Conservation (phyloP, 2,329 filamentous ascomycete species). For the Pseudocercospora cruenta region DNA sequence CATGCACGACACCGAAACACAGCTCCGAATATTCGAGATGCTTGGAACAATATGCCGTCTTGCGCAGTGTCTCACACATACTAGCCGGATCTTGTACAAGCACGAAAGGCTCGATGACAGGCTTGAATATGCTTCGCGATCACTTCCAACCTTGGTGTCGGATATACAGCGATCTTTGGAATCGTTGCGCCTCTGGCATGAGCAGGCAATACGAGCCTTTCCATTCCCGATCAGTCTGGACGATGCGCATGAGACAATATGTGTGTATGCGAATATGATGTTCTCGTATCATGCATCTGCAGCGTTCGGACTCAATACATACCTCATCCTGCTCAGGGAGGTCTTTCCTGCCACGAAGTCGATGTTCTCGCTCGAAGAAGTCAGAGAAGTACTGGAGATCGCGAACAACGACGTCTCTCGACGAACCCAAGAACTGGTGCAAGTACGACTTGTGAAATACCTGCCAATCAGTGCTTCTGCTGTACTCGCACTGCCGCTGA, state of each 20-base stretch:
- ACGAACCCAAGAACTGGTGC: conserved; percentile 28
- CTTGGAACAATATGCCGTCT: conserved; percentile 25
- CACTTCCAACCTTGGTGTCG: conserved; percentile 17
- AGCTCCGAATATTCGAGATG: conserved; percentile 28
- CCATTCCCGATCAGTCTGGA: conserved; percentile 28
- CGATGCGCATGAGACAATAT: conserved; percentile 27
- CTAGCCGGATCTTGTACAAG: conserved; percentile 23
- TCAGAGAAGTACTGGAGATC: conserved; percentile 24
- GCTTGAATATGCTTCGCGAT: conserved; percentile 22
- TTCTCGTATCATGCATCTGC: conserved; percentile 29
- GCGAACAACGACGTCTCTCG: conserved; percentile 28
- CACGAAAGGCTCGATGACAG: conserved; percentile 29
- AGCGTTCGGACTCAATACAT: conserved; percentile 28
- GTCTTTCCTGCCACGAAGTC: conserved; percentile 20
- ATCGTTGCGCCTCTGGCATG: conserved; percentile 26
- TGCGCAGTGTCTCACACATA: conserved; percentile 25
- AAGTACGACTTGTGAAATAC: conserved; percentile 27
- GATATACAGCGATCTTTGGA: conserved; percentile 25
- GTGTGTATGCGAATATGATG: conserved; percentile 31
- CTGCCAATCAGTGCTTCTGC: conserved; percentile 27
- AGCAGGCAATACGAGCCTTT: conserved; percentile 25
- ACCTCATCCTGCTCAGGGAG: conserved; percentile 26
- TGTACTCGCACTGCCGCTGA: conserved; percentile 22
- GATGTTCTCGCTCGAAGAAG: conserved; percentile 28
- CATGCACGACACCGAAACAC: conserved; percentile 29